Evolutionary conservation across 768 basidiomycete species (phyloP), one percentile per base, ranked within the genome.

Genomic region (Gelatoporia subvermispora): DNA sequence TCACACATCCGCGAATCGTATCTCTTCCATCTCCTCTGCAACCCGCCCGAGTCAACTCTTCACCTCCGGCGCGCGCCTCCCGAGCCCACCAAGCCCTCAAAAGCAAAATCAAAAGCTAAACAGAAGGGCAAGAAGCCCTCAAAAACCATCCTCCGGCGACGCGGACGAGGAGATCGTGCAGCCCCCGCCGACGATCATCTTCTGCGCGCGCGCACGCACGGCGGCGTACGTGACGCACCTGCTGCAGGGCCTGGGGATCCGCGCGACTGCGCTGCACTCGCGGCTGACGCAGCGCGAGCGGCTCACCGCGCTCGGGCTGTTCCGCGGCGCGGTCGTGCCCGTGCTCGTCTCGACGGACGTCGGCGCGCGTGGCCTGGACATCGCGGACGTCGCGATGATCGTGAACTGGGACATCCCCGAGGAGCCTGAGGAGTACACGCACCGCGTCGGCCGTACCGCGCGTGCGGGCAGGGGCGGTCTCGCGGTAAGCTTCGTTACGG

Each of bases 391-490:
- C 10, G 93, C 89, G 10, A 82, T 97, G 73, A 92, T 99, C 17
- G 75, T 99, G 49, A 98, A 99, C 55, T 99, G 94, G 93, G 95
- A 99, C 65, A 72, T 97, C 53, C 96, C 96, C 13, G 74, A 77
- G 11, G 84, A 85, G 61, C 77, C 91, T 4, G 95, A 95, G 65
- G 94, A 95, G 64, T 99, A 99, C 62, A 88, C 92, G 1, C 96
- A 99, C 70, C 80, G 96, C 18, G 96, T 99, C 1, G 93, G 93
- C 38, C 70, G 93, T 61, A 97, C 93, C 20, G 93, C 93, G 24
- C 83, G 93, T 58, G 88, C 86, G 10, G 96, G 96, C 5, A 77
- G 81, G 59, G 88, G 86, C 2, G 96, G 96, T 59, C 71, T 93
- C 42, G 92, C 92, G 1, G 75, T 98, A 23, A 98, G 93, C 60